Conservation (phyloP, 1,284 basidiomycete species). For the Neolentinus lepideus region DNA sequence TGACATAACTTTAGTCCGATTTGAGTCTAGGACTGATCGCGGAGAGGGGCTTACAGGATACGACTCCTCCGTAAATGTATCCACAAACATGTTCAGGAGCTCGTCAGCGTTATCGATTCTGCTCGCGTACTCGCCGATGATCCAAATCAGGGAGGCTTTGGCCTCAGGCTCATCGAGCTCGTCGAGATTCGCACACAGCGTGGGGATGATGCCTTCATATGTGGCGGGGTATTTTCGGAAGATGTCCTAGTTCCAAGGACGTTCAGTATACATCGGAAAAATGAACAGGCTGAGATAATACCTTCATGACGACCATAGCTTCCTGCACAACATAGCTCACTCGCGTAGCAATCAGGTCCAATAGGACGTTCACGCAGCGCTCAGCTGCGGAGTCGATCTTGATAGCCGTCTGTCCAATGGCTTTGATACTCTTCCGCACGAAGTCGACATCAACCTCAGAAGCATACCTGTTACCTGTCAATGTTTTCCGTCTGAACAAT, state of each 20-base stretch:
- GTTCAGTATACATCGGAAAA: not conserved
- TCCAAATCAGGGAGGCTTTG: constrained; percentile 97
- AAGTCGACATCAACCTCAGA: constrained; percentile 99
- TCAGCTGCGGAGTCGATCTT: constrained; percentile 92
- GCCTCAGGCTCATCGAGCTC: constrained; percentile 98
- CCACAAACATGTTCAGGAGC: constrained; percentile 84
- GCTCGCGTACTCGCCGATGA: constrained; percentile 95
- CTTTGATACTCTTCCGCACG: constrained; percentile 89
- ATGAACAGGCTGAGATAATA: constrained; percentile 20
- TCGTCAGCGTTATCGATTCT: constrained; percentile 97
- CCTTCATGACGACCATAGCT: constrained; percentile 98
- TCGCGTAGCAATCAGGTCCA: constrained; percentile 88
- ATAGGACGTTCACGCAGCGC: constrained; percentile 88
- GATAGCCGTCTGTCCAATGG: constrained; percentile 94
- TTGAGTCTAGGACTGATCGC: not conserved
- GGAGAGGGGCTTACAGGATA: constrained; percentile 58
- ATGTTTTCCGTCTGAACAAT: constrained; percentile 2
- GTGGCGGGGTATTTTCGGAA: constrained; percentile 97
- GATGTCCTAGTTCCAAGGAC: constrained; percentile 62
- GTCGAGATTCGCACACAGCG: constrained; percentile 90
- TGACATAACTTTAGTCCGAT: constrained; percentile 4
- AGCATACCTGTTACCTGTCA: constrained; percentile 58
- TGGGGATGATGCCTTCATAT: constrained; percentile 96
- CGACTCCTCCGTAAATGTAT: constrained; percentile 90
- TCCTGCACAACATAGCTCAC: constrained; percentile 98